A percentile compares a stretch with the other conserved stretches of the same genome.
These are phyloP conservation scores for Zymoseptoria brevis DNA, from an alignment of 2,329 filamentous ascomycete species.

Conservation along the genomic window DNA sequence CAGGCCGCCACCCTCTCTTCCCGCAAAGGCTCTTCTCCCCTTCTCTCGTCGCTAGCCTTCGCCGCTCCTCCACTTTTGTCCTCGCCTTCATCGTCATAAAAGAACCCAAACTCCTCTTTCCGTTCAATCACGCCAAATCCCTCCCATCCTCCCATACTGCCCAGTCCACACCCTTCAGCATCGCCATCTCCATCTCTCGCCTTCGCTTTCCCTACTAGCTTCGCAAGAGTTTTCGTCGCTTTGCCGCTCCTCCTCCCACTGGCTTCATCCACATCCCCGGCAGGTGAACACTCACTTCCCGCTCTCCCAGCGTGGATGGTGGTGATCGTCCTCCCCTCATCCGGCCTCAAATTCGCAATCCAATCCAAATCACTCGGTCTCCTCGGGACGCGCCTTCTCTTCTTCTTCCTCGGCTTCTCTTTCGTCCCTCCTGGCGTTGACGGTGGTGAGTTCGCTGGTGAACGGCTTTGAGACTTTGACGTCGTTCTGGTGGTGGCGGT, in stretches of 20 bases:
- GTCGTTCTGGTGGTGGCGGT: neutral
- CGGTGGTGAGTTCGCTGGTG: neutral
- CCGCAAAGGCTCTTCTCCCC: too few species aligned
- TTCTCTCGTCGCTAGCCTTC: too few species aligned
- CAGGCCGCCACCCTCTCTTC: too few species aligned
- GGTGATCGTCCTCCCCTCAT: constrained; percentile 8
- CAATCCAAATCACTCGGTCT: constrained; percentile 5
- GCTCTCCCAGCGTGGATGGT: constrained; percentile 6
- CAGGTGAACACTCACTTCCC: too few species aligned
- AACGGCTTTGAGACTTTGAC: neutral
- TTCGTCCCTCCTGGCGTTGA: neutral
- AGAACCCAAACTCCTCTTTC: neutral
- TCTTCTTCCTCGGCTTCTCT: neutral
- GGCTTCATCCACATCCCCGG: too few species aligned
- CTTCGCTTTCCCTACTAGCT: neutral
- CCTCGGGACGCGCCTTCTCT: neutral
- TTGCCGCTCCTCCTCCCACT: neutral
- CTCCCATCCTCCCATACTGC: neutral
- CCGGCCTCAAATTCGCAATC: constrained; percentile 4
- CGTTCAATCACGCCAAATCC: neutral
- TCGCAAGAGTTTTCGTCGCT: too few species aligned
- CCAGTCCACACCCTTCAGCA: too few species aligned
- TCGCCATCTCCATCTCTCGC: neutral
- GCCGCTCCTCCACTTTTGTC: neutral
- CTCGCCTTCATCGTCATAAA: neutral